Evolutionary conservation across 2,329 filamentous ascomycete species (phyloP), one percentile per base, ranked within the genome.

Genomic region (Trichoderma citrinoviride): DNA sequence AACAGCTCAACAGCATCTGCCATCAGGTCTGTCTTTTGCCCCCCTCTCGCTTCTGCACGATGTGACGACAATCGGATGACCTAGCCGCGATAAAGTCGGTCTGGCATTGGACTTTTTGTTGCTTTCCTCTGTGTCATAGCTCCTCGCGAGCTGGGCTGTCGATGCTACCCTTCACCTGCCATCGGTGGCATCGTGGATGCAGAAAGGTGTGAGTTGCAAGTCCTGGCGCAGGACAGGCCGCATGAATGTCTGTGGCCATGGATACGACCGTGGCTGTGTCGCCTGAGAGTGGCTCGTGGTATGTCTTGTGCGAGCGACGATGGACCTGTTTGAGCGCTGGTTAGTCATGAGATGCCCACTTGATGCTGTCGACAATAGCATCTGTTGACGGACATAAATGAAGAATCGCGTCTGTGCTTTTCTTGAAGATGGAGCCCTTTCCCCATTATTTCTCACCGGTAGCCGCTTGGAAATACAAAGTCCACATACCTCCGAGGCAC

Each of bases 1-100:
- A 37, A 23, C 57, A 50, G 57, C 46, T 19, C 56, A 60, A 1
- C 21, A 49, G 7, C 25, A 62, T 54, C 49, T 54, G 49, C 37
- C 49, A 62, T 21, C 49, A 52, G 12, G 19, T n/a, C 37, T 21
- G 49, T 23, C 40, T 46, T 40, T 49, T 19, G 6, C 53, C 37
- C 37, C 17, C 37, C 55, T 12, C 14, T n/a, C 5, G 23, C 21
- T 27, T 15, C 37, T 52, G 37, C 47, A 40, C 60, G 49, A 62
- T 62, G 60, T 62, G 60, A 62, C 60, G 17, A 33, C 19, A 62
- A 15, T 41, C 58, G 58, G 58, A 37, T 52, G n/a, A 12, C 37
- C 23, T 61, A 43, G 60, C 27, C 60, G 60, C 53, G 49, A 15
- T 23, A 19, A 23, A 54, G 33, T 27, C 23, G 17, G 27, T 5